Evolutionary conservation across 83 land plant species (phyloP), one percentile per base, ranked within the genome.

Genomic region (Thuja plicata): DNA sequence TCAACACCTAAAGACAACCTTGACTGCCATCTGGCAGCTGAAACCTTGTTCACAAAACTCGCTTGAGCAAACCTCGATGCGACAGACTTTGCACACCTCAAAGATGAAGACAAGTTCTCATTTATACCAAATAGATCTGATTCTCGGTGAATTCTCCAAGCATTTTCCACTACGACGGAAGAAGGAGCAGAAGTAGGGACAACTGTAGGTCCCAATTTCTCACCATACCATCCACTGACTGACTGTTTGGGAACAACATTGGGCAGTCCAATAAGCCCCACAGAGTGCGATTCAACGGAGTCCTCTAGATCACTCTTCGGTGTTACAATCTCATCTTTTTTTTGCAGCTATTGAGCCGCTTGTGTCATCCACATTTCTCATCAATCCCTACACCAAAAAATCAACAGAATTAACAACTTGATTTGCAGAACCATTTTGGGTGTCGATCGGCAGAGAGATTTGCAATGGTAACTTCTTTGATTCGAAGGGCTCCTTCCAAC

Each of bases 1-100:
- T 90, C 94, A 78, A 55, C 82, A 41, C 85, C 87, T 15, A 79
- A 46, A 10, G 87, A 48, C n/a, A 66, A 92, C 88, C 92, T 93
- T 32, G 99, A 88, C 76, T 96, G 95, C 99, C 99, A 98, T 86
- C 97, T 90, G 12, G 99, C 98, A 21, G 99, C 96, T 5, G 96
- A 91, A 8, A 95, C 95, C 88, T 97, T 96, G 43, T 98, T 99
- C 34, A 94, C 86, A 5, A 97, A 95, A 92, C 95, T 96, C 27
- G 98, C 97, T 71, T 96, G 98, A 24, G 94, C 93, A 77, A 96
- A 54, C 89, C 92, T 95, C 5, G 96, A 87, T 1, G 87, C 94
- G 13, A 90, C 89, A 62, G 13, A 87, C 21, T 80, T 90, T 12
- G 86, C 92, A n/a, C 91, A 86, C 94, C 92, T 94, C 0, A 91